These are phyloP conservation scores for Ballota nigra DNA, from an alignment of 257 asterid species.

Conservation along the genomic window DNA sequence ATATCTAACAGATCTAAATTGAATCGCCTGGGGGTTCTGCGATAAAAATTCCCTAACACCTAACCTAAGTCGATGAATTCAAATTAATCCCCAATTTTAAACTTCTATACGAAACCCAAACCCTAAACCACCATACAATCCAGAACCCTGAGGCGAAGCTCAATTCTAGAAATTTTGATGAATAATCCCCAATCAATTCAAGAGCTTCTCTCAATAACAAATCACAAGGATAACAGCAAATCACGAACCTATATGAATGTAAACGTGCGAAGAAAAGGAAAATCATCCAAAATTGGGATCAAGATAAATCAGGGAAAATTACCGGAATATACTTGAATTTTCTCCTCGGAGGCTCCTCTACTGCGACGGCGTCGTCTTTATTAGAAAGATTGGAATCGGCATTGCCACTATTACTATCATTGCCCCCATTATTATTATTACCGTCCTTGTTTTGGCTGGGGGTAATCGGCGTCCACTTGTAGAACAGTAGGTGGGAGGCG, in stretches of 20 bases:
- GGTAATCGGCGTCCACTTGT: slow-evolving; percentile 76
- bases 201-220: not conserved
- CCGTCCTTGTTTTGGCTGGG: slow-evolving; percentile 42
- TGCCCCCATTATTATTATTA: slow-evolving; percentile 27
- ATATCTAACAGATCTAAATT: not conserved
- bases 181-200: slow-evolving; percentile 10
- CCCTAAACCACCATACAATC: slow-evolving; percentile 24
- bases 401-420: slow-evolving; percentile 28
- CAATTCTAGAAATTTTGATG: not conserved
- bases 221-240: not conserved
- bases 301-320: slow-evolving; percentile 24
- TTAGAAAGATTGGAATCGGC: slow-evolving; percentile 37
- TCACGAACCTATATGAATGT: not conserved
- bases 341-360: slow-evolving; percentile 68
- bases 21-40: not conserved
- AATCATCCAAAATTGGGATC: not conserved
- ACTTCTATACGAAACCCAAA: slow-evolving; percentile 1
- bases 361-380: slow-evolving; percentile 37
- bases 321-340: slow-evolving; percentile 95
- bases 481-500: slow-evolving; percentile 67
- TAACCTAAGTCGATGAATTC: slow-evolving; percentile 2
- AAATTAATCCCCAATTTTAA: slow-evolving; percentile 9
- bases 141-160: slow-evolving; percentile 19
- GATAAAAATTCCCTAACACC: not conserved
- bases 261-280: not conserved